phyloP scores from a whole-genome alignment of 768 basidiomycete species.

The Tephrocybe sp. region DNA sequence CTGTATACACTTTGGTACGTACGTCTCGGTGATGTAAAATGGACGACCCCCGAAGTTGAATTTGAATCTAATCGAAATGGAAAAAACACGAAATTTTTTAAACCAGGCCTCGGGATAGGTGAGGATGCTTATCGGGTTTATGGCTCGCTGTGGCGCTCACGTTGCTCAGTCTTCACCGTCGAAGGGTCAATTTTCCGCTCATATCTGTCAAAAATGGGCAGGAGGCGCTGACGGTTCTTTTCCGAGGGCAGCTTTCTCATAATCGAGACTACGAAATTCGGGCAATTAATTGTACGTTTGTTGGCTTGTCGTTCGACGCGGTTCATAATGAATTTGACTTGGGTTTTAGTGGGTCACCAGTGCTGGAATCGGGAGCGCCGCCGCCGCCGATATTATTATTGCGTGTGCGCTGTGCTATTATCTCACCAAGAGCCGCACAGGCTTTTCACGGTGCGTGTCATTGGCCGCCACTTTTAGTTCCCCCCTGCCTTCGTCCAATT shows the following conservation, averaged over 20 bases:
- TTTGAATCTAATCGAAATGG: background rate
- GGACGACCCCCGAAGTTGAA: background rate
- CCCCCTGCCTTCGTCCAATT: no score
- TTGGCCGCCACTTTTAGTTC: background rate
- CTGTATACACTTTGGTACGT: constrained; percentile 43
- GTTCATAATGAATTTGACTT: background rate
- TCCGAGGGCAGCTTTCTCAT: constrained; percentile 29
- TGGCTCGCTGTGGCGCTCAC: constrained; percentile 2
- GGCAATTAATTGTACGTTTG: constrained; percentile 33
- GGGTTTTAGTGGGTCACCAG: constrained; percentile 46
- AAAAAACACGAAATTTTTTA: no score
- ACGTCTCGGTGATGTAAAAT: background rate
- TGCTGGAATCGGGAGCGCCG: constrained; percentile 45
- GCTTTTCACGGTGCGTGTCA: constrained; percentile 36
- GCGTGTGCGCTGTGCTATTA: constrained; percentile 49
- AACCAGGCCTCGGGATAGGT: constrained; percentile 43
- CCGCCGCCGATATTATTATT: constrained; percentile 50
- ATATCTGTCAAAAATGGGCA: background rate
- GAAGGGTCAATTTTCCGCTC: constrained; percentile 35
- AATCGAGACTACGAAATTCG: constrained; percentile 31
- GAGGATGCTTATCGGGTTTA: constrained; percentile 8
- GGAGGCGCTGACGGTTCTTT: no score
- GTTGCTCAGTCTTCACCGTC: constrained; percentile 41
- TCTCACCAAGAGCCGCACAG: constrained; percentile 47
- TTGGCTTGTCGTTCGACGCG: constrained; percentile 30